Conservation (phyloP, 2,329 filamentous ascomycete genomes). For the Pyrenophora tritici-repentis region DNA sequence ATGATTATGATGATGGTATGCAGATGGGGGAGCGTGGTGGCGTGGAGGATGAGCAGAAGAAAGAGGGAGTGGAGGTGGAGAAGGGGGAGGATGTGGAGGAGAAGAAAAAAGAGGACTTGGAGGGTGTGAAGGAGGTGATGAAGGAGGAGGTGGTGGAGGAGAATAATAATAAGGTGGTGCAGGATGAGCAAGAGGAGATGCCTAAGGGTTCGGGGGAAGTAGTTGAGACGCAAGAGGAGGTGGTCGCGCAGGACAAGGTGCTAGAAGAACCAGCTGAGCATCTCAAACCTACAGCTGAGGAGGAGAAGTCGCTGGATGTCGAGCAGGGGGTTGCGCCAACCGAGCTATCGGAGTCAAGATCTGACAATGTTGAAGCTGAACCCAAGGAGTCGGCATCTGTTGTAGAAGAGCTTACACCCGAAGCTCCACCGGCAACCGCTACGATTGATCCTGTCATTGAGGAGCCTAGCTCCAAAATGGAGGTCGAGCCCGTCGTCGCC, state of each 20-base stretch:
- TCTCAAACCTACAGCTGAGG: not conserved
- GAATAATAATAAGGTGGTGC: not conserved
- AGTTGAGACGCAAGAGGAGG: constrained; percentile 16
- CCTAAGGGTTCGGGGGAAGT: too few relatives aligned
- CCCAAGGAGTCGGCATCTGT: constrained; percentile 14
- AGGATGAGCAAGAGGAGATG: not conserved
- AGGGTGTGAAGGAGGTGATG: constrained; percentile 1
- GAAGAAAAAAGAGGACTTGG: not conserved
- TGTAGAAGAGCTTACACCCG: constrained; percentile 13
- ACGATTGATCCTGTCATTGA: not conserved
- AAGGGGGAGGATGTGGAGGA: constrained; percentile 2
- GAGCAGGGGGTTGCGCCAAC: constrained; percentile 1
- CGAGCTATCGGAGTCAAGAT: constrained; percentile 4
- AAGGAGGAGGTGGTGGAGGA: not conserved
- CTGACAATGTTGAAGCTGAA: constrained; percentile 6
- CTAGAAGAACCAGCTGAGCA: not conserved
- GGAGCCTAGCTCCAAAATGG: not conserved
- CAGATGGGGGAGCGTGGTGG: constrained; percentile 5
- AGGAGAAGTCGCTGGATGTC: not conserved
- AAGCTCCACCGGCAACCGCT: constrained; percentile 2
- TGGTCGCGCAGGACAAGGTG: constrained; percentile 8
- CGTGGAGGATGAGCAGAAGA: not conserved
- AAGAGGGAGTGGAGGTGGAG: constrained; percentile 2
- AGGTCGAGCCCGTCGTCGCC: not conserved
- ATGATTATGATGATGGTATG: constrained; percentile 13